These are phyloP conservation scores for Podaxis sp. DNA, from an alignment of 768 basidiomycete genomes.

Conservation along the genomic window DNA sequence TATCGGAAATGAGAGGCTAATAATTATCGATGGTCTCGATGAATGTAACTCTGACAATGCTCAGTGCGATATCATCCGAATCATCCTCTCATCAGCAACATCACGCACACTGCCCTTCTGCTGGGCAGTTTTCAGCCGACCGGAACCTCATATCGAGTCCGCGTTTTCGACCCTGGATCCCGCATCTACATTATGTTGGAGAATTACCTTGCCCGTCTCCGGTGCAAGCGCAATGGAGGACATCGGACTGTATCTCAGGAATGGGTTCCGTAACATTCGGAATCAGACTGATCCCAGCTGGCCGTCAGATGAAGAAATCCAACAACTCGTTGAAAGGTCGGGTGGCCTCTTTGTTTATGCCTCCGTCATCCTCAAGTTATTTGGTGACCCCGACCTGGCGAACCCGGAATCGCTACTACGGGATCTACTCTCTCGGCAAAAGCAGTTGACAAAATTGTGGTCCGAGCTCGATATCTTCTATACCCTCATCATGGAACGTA, in stretches of 20 bases:
- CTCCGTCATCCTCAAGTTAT: slow-evolving; percentile 24
- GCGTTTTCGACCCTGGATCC: not conserved
- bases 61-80: slow-evolving; percentile 13
- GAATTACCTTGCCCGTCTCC: no score
- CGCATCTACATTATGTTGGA: no score
- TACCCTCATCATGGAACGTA: not conserved
- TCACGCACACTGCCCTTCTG: slow-evolving; percentile 16
- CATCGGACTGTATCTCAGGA: slow-evolving; percentile 18
- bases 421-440: not conserved
- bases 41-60: slow-evolving; percentile 21
- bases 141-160: slow-evolving; percentile 22
- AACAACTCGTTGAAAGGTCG: slow-evolving; percentile 21
- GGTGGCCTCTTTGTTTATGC: slow-evolving; percentile 27
- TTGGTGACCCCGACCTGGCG: slow-evolving; percentile 13
- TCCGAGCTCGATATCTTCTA: not conserved
- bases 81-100: not conserved
- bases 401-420: not conserved
- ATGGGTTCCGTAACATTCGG: slow-evolving; percentile 16
- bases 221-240: slow-evolving; percentile 12
- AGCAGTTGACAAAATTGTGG: not conserved
- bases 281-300: slow-evolving; percentile 3
- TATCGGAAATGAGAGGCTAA: no score
- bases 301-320: slow-evolving; percentile 21
- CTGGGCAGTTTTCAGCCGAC: slow-evolving; percentile 25
- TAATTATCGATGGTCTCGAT: slow-evolving; percentile 28